A percentile compares a stretch with the other conserved stretches of the same genome.
These are phyloP conservation scores for Solanum aculeatissimum DNA, from an alignment of 305 asterid species.

Conservation along the genomic window DNA sequence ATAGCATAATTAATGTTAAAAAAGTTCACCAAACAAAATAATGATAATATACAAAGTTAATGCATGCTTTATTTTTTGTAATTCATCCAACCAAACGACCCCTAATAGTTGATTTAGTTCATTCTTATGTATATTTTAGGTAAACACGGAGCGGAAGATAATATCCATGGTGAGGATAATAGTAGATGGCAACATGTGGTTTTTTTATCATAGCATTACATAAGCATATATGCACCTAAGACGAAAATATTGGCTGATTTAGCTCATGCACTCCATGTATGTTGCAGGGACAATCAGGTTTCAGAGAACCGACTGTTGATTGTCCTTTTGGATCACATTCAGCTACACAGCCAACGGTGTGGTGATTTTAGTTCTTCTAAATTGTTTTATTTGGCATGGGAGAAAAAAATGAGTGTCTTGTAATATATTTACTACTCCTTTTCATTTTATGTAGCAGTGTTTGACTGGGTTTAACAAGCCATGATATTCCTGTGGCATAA, in stretches of 20 bases:
- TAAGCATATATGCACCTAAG: neutral
- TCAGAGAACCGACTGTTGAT: slow-evolving; percentile 13
- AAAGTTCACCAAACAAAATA: neutral
- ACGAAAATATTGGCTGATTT: neutral
- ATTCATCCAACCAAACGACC: neutral
- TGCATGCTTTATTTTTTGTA: neutral
- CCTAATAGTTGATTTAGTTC: neutral
- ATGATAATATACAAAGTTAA: neutral
- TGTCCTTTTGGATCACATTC: slow-evolving; percentile 14
- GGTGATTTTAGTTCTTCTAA: neutral
- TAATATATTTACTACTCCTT: neutral
- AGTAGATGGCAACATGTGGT: slow-evolving; percentile 18
- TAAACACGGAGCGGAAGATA: slow-evolving; percentile 12
- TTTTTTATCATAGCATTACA: neutral
- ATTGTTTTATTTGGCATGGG: neutral
- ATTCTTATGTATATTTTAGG: slow-evolving; percentile 7
- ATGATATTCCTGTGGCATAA: neutral
- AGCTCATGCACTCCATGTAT: neutral
- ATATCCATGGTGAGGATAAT: neutral
- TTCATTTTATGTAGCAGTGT: neutral
- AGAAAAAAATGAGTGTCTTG: neutral
- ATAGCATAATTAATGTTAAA: neutral
- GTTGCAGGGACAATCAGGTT: slow-evolving; percentile 17
- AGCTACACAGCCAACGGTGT: slow-evolving; percentile 7
- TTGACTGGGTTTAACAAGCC: neutral